Base-by-base conservation (phyloP, 2,329 filamentous ascomycete genomes). In the Leptodontidium sp. region DNA sequence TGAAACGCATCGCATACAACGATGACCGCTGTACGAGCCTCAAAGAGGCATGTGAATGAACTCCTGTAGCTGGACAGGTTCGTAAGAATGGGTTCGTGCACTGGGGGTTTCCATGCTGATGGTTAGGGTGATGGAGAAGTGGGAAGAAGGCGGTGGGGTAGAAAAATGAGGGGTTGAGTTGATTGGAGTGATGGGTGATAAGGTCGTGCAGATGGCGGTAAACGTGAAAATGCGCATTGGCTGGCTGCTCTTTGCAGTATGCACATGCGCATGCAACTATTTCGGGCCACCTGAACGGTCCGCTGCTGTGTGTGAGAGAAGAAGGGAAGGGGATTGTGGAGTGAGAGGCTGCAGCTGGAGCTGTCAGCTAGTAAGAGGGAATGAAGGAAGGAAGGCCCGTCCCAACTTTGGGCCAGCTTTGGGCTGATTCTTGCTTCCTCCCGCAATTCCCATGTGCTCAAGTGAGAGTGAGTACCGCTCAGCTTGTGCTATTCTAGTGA, bases 241-340 rank as follows among this genome's bases (percentile, higher is more conserved):
- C 24, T 29, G 6, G 2, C 26, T 35, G 21, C 21, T 21, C 21
- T 21, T 21, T 21, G 21, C 21, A 21, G 17, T 3, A 26, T 29
- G 24, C 15, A 35, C 64, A 35, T 55, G 69, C 69, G 62, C 64
- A 71, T 63, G 43, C 52, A 59, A 68, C 55, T 63, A 67, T 67
- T 69, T 58, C 64, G 55, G 68, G 68, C 68, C 65, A 67, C 47
- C 49, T 62, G 65, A 67, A 67, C 55, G 68, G 64, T 64, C 63
- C 55, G 68, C 24, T 57, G 52, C 35, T n/a, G 32, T 58, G 26
- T 38, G 53, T 32, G 38, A 32, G 12, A 21, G 21, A 21, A 21
- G 21, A 21, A 21, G 21, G 21, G 21, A 21, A 21, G 21, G 21
- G 21, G 21, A 21, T 21, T 21, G 21, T 21, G 21, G 21, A 21